phyloP scores from a whole-genome alignment of 2,329 filamentous ascomycete species.

The Colletotrichum tanaceti region DNA sequence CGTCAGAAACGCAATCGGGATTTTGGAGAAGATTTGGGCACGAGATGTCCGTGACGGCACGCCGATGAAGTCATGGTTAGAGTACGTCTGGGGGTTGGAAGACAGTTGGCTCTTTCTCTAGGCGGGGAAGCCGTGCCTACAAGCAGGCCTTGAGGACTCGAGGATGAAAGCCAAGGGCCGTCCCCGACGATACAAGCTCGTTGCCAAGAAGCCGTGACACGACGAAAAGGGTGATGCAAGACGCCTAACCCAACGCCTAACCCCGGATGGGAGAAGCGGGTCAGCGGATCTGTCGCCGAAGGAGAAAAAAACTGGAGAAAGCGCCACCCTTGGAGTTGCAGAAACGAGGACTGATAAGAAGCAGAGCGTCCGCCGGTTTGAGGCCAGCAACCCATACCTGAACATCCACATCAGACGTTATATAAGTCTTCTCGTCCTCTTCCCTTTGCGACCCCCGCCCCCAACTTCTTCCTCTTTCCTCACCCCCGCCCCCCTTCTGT shows the following conservation, averaged over 20 bases:
- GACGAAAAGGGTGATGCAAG: constrained; percentile 13
- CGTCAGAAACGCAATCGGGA: constrained; percentile 18
- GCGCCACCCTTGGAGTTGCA: constrained; percentile 17
- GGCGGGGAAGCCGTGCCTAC: background rate
- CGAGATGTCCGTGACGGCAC: background rate
- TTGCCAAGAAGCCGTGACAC: constrained; percentile 2
- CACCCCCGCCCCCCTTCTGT: no score
- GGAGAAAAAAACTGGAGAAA: constrained; percentile 10
- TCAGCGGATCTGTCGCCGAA: background rate
- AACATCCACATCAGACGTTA: background rate
- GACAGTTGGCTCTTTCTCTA: constrained; percentile 35
- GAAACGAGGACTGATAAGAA: constrained; percentile 19
- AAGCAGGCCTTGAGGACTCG: background rate
- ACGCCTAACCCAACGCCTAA: no score
- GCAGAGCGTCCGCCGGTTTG: constrained; percentile 22
- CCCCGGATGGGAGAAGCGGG: constrained; percentile 26
- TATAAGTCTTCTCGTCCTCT: constrained; percentile 9
- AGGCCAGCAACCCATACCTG: constrained; percentile 24
- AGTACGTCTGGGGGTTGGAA: constrained; percentile 28
- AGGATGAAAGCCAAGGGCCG: background rate
- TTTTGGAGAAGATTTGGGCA: constrained; percentile 29
- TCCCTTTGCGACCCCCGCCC: background rate
- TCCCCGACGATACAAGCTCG: background rate
- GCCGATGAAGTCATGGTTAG: constrained; percentile 14
- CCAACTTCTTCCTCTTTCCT: background rate